Conservation (phyloP, 2,329 filamentous ascomycete genomes). For the Botryotinia globosa region DNA sequence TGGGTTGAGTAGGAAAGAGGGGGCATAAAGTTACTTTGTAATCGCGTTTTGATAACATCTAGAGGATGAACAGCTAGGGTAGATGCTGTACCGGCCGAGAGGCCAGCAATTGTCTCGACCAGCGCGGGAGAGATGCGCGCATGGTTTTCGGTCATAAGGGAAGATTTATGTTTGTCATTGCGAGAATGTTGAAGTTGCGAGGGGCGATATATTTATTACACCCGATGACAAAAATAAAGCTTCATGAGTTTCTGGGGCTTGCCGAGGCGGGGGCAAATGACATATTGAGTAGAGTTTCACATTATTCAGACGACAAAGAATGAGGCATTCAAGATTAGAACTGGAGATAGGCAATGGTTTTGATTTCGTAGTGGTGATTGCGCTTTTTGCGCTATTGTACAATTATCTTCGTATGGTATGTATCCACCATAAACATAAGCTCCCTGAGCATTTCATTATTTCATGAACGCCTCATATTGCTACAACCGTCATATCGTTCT, state of each 20-base stretch:
- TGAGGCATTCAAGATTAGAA: background rate
- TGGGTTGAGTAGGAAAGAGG: conserved; percentile 40
- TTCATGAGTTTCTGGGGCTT: conserved; percentile 24
- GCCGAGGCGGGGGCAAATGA: conserved; percentile 25
- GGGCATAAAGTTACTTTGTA: conserved; percentile 64
- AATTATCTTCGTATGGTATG: conserved; percentile 30
- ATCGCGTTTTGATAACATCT: conserved; percentile 92
- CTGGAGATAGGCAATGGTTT: conserved; percentile 9
- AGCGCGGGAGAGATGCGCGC: conserved; percentile 69
- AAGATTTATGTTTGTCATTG: conserved; percentile 22
- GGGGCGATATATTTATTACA: conserved; percentile 12
- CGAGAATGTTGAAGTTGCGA: conserved; percentile 22
- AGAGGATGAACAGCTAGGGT: conserved; percentile 88
- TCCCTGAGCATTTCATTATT: conserved; percentile 22
- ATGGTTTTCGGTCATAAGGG: conserved; percentile 39
- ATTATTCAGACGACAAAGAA: background rate
- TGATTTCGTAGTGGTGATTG: conserved; percentile 33
- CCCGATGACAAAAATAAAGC: conserved; percentile 30
- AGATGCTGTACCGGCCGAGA: conserved; percentile 81
- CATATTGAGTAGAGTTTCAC: background rate
- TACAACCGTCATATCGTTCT: conserved; percentile 23
- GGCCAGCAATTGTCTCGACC: conserved; percentile 84
- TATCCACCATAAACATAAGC: conserved; percentile 20
- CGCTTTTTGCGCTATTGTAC: conserved; percentile 33
- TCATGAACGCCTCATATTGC: conserved; percentile 36